phyloP scores from a whole-genome alignment of 2,329 filamentous ascomycete species.

The Ceratocystis papillata region DNA sequence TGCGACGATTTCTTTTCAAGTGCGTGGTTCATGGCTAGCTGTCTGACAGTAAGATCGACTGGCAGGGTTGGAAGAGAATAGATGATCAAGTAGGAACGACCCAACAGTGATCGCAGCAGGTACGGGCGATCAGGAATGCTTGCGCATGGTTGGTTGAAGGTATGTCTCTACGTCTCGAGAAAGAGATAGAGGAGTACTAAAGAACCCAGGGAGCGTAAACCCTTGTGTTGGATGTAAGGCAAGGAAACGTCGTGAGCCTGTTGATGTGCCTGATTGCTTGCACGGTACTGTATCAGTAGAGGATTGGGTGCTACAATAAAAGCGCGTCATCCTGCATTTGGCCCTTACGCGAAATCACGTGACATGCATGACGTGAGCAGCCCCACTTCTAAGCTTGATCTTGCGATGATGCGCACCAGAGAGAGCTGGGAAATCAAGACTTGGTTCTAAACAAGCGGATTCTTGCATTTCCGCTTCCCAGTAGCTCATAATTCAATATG shows the following conservation, averaged over 20 bases:
- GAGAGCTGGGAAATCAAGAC: background rate
- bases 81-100: background rate
- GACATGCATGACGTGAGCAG: constrained; percentile 1
- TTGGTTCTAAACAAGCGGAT: too few relatives aligned
- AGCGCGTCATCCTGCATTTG: background rate
- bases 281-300: background rate
- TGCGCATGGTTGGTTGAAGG: background rate
- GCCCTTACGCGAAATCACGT: constrained; percentile 22
- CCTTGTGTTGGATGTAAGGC: too few relatives aligned
- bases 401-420: background rate
- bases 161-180: too few relatives aligned
- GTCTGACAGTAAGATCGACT: background rate
- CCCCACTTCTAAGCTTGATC: constrained; percentile 14
- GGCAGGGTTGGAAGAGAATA: background rate
- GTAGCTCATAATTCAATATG: constrained; percentile 43
- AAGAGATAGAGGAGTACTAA: too few relatives aligned
- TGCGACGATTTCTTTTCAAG: constrained; percentile 53
- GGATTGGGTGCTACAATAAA: background rate
- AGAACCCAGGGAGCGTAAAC: too few relatives aligned
- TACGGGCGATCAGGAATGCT: background rate
- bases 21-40: constrained; percentile 43
- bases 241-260: too few relatives aligned
- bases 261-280: background rate
- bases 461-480: too few relatives aligned
- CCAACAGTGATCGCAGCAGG: background rate